These are phyloP conservation scores for Saxophila tyrrhenica DNA, from an alignment of 495 filamentous ascomycete genomes.

Conservation along the genomic window DNA sequence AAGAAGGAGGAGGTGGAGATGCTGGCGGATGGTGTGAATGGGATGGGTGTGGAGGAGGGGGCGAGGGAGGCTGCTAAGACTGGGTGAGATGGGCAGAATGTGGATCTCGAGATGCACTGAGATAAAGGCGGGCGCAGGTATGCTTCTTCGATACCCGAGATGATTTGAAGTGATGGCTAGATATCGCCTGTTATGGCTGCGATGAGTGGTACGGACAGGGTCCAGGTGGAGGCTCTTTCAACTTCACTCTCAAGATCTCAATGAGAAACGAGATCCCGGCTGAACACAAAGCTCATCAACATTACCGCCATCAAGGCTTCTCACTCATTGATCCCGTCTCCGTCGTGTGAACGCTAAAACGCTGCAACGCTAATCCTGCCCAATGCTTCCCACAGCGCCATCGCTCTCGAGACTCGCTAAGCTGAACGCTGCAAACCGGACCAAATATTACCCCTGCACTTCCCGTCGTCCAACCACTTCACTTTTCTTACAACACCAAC, in stretches of 20 bases:
- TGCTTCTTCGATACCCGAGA: too few relatives aligned
- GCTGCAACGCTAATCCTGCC: not conserved
- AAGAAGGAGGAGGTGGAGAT: not conserved
- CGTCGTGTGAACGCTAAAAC: not conserved
- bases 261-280: not conserved
- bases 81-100: too few relatives aligned
- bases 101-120: too few relatives aligned
- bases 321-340: not conserved
- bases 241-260: not conserved
- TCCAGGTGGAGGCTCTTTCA: not conserved
- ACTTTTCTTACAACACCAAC: slow-evolving; percentile 1
- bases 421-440: not conserved
- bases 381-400: not conserved
- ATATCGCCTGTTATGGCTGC: too few relatives aligned
- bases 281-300: not conserved
- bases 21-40: slow-evolving; percentile 1
- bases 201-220: not conserved
- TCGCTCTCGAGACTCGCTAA: not conserved
- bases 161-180: too few relatives aligned
- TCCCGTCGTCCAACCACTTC: too few relatives aligned
- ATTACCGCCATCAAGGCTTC: not conserved
- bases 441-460: not conserved
- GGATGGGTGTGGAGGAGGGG: slow-evolving; percentile 5
- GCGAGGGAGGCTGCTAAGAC: slow-evolving; percentile 6
- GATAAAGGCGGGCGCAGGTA: too few relatives aligned